A percentile compares a stretch with the other conserved stretches of the same genome.
Evolutionary conservation across 2,329 filamentous ascomycete species (phyloP).

Genomic region (Exophiala alcalophila): DNA sequence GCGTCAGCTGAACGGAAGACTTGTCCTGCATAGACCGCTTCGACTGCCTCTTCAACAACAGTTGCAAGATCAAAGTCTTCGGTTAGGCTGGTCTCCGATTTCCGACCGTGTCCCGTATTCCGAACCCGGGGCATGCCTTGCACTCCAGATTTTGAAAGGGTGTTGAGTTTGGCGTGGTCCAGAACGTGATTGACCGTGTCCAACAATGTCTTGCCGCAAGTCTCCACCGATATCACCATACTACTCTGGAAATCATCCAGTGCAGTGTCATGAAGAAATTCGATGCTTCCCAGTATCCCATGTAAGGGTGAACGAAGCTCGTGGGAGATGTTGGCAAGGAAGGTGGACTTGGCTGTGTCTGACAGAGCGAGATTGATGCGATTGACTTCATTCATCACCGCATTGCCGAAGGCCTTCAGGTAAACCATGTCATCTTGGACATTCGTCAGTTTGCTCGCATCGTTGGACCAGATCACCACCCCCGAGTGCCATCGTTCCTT

Average conservation of each 20-base stretch:
- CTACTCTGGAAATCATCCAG: conserved; percentile 42
- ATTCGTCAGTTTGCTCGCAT: conserved; percentile 32
- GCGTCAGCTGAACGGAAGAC: conserved; percentile 26
- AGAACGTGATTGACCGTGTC: conserved; percentile 47
- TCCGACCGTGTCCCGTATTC: conserved; percentile 7
- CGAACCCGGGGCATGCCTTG: conserved; percentile 4
- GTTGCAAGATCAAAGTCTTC: conserved; percentile 36
- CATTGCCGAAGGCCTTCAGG: conserved; percentile 42
- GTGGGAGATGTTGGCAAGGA: conserved; percentile 46
- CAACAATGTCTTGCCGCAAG: conserved; percentile 42
- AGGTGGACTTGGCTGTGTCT: conserved; percentile 45
- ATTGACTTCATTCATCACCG: conserved; percentile 44
- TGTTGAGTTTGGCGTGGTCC: conserved; percentile 56
- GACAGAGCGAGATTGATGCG: conserved; percentile 43
- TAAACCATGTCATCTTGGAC: conserved; percentile 42
- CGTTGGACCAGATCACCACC: conserved; percentile 46
- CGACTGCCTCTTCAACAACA: conserved; percentile 42
- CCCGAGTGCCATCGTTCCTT: conserved; percentile 48
- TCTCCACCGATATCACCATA: conserved; percentile 41
- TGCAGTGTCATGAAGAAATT: conserved; percentile 41
- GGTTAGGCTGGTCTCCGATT: conserved; percentile 29
- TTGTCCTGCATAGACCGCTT: conserved; percentile 54
- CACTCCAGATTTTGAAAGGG: conserved; percentile 22
- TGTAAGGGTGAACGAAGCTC: conserved; percentile 45
- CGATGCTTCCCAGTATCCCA: conserved; percentile 42